phyloP scores from a whole-genome alignment of 257 asterid species.

The Hygrophila difformis region DNA sequence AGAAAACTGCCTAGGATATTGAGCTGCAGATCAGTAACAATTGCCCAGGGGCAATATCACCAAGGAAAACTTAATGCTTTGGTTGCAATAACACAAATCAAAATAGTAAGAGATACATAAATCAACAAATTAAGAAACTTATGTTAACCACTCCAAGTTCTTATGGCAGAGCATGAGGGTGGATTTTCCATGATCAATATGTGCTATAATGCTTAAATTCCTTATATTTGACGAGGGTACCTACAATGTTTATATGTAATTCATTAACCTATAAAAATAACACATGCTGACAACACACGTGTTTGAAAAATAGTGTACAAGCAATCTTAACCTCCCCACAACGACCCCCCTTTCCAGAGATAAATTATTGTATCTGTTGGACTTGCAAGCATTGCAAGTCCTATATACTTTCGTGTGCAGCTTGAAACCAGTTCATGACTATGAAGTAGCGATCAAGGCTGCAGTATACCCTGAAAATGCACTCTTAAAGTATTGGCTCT shows the following conservation, averaged over 20 bases:
- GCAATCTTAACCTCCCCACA: not conserved
- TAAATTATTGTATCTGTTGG: not conserved
- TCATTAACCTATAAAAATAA: constrained; percentile 2
- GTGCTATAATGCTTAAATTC: constrained; percentile 90
- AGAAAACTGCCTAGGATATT: no score
- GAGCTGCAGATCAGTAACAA: no score
- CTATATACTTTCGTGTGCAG: constrained; percentile 71
- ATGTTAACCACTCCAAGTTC: no score
- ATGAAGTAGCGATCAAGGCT: constrained; percentile 65
- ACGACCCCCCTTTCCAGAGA: not conserved
- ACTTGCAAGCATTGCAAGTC: no score
- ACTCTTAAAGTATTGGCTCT: constrained; percentile 72
- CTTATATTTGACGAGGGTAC: constrained; percentile 75
- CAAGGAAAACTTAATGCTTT: no score
- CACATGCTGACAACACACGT: constrained; percentile 3
- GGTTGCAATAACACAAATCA: no score
- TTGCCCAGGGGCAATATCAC: no score
- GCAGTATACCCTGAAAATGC: constrained; percentile 73
- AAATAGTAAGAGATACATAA: no score
- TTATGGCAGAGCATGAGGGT: no score
- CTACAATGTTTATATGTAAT: constrained; percentile 24
- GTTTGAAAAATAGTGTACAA: not conserved
- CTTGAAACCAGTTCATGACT: constrained; percentile 99
- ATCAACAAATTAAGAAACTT: no score
- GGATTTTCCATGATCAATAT: constrained; percentile 95